Conservation (phyloP, 371 early-diverging fungal genomes). For the Rhizopus sp. region DNA sequence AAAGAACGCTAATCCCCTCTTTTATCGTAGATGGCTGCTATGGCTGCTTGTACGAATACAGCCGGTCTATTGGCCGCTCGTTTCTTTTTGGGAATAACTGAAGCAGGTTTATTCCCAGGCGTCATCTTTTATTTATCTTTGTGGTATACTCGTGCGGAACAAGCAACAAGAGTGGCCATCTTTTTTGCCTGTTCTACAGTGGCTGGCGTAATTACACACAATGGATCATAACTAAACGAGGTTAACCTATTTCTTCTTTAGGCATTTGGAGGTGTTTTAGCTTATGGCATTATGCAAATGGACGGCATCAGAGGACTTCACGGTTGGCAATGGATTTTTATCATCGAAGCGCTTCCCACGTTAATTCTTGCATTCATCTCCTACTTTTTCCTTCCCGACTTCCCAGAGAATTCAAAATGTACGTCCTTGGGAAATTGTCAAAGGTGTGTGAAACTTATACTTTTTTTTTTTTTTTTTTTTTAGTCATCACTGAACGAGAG, state of each 20-base stretch:
- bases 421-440: slow-evolving; percentile 10
- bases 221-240: background rate
- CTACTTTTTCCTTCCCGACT: slow-evolving; percentile 68
- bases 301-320: slow-evolving; percentile 46
- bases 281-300: slow-evolving; percentile 62
- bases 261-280: slow-evolving; percentile 62
- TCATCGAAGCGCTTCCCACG: slow-evolving; percentile 75
- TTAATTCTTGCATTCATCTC: slow-evolving; percentile 59
- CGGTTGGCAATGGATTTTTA: slow-evolving; percentile 76
- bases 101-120: slow-evolving; percentile 66
- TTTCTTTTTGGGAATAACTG: slow-evolving; percentile 73
- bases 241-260: slow-evolving; percentile 11
- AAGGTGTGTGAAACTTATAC: background rate
- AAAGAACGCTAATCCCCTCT: slow-evolving; percentile 1
- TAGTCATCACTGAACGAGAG: slow-evolving; percentile 58
- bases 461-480: too few species aligned
- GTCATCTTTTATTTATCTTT: slow-evolving; percentile 53
- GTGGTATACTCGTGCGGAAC: slow-evolving; percentile 63
- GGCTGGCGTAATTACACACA: slow-evolving; percentile 58
- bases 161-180: slow-evolving; percentile 69
- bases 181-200: slow-evolving; percentile 67
- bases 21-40: slow-evolving; percentile 39
- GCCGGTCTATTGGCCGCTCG: slow-evolving; percentile 58
- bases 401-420: slow-evolving; percentile 69
- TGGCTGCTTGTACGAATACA: slow-evolving; percentile 47